These are phyloP conservation scores for Lachnellula occidentalis DNA, from an alignment of 2,329 filamentous ascomycete genomes.

Conservation along the genomic window DNA sequence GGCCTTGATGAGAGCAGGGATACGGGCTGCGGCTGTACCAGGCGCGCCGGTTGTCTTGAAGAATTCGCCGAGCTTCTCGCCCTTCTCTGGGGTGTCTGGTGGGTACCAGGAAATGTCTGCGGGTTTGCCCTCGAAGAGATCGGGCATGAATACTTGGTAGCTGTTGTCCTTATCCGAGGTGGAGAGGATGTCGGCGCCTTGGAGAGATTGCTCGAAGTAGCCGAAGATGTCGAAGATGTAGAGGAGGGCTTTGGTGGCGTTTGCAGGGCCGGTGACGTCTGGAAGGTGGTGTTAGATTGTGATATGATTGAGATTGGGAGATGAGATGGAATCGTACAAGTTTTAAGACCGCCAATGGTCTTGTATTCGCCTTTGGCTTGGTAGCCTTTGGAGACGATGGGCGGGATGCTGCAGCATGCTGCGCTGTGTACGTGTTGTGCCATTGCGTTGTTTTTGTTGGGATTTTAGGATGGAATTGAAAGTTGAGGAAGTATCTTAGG, in stretches of 20 bases:
- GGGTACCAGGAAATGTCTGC: conserved; percentile 52
- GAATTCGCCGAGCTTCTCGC: conserved; percentile 52
- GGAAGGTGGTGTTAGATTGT: background rate
- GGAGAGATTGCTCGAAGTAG: conserved; percentile 63
- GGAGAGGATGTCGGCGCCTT: conserved; percentile 63
- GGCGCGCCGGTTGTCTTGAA: conserved; percentile 36
- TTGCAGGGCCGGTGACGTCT: conserved; percentile 42
- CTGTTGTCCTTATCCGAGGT: conserved; percentile 49
- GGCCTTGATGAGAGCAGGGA: conserved; percentile 43
- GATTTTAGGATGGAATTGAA: background rate
- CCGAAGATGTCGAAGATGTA: conserved; percentile 61
- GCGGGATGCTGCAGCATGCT: conserved; percentile 55
- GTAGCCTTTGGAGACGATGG: conserved; percentile 52
- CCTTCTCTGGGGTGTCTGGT: conserved; percentile 56
- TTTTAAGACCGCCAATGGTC: conserved; percentile 50
- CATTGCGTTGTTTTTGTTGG: conserved; percentile 7
- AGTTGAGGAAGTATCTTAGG: background rate
- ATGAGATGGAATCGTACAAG: conserved; percentile 34
- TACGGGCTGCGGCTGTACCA: conserved; percentile 37
- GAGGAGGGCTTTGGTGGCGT: conserved; percentile 53
- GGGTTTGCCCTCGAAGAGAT: conserved; percentile 71
- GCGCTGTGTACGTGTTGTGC: conserved; percentile 43
- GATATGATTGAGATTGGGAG: background rate
- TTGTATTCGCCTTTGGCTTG: conserved; percentile 51
- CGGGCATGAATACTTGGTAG: conserved; percentile 85